Percentiles rank a stretch among this genome's conserved stretches.
Evolutionary conservation across 306 rosid genomes (phyloP).

Genomic region (Dicorynia guianensis): DNA sequence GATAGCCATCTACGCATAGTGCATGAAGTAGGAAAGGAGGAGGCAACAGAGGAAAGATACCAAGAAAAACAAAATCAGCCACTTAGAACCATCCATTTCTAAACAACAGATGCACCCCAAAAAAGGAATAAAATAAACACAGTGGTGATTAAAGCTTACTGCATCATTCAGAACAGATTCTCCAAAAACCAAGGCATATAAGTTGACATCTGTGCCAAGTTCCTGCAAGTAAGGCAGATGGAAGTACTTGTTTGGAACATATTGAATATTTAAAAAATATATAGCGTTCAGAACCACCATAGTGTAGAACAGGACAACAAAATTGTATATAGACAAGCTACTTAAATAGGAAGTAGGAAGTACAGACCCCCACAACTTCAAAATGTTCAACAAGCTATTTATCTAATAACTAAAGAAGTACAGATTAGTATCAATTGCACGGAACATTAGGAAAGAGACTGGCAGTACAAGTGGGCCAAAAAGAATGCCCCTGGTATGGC

Average conservation of each 20-base stretch:
- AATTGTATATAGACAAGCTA: background rate
- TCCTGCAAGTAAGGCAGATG: slow-evolving; percentile 52
- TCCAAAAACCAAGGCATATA: slow-evolving; percentile 89
- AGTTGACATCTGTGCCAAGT: slow-evolving; percentile 77
- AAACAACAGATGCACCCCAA: slow-evolving; percentile 27
- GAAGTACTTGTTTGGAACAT: background rate
- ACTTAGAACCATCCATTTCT: slow-evolving; percentile 28
- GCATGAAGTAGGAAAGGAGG: slow-evolving; percentile 8
- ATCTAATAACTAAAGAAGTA: background rate
- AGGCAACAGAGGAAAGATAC: background rate
- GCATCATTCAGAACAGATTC: slow-evolving; percentile 89
- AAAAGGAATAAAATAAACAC: slow-evolving; percentile 16
- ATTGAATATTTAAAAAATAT: background rate
- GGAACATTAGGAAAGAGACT: background rate
- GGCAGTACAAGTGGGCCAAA: background rate
- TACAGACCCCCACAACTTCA: background rate
- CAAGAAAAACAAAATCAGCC: slow-evolving; percentile 17
- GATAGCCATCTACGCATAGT: slow-evolving; percentile 73
- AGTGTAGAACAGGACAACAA: background rate
- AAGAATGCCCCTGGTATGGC: background rate
- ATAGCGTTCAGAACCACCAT: background rate
- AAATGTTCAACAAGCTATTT: background rate
- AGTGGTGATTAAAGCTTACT: slow-evolving; percentile 48
- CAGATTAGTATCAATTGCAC: background rate
- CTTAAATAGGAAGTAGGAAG: background rate